Percentiles rank a stretch among this genome's conserved stretches.
Conservation (phyloP, 2,329 filamentous ascomycete species). For the Hansfordia pulvinata region DNA sequence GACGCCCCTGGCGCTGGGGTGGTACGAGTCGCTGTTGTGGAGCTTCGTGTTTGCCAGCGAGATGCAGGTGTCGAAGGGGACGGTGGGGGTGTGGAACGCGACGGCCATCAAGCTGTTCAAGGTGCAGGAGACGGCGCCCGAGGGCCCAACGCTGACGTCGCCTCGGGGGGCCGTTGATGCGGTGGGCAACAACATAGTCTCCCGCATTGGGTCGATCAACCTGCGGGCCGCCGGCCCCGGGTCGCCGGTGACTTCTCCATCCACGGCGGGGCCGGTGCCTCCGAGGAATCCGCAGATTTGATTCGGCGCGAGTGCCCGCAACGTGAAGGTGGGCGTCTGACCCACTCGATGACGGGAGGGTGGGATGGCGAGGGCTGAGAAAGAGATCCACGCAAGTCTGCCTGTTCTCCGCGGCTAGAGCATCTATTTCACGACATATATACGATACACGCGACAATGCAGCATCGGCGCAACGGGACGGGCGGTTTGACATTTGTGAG, state of each 20-base stretch:
- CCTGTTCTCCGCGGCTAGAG: too few relatives aligned
- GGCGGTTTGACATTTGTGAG: too few relatives aligned
- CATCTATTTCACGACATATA: too few relatives aligned
- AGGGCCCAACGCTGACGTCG: constrained; percentile 68
- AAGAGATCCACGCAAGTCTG: too few relatives aligned
- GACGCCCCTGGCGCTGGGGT: constrained; percentile 79
- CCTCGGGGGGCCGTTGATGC: constrained; percentile 87
- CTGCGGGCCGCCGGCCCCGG: constrained; percentile 29
- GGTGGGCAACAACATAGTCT: constrained; percentile 80
- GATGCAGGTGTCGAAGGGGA: constrained; percentile 75
- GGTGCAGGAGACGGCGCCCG: constrained; percentile 71
- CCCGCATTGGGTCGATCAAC: constrained; percentile 71
- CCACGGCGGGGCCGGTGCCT: too few relatives aligned
- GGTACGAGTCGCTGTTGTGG: constrained; percentile 95
- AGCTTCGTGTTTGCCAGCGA: constrained; percentile 83
- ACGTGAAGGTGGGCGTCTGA: too few relatives aligned
- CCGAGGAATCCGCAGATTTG: too few relatives aligned
- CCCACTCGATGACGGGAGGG: too few relatives aligned
- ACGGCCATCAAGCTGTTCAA: constrained; percentile 80
- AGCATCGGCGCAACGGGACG: too few relatives aligned
- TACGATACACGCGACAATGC: too few relatives aligned
- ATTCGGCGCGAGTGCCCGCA: too few relatives aligned
- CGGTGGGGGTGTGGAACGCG: constrained; percentile 87
- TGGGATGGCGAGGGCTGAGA: too few relatives aligned
- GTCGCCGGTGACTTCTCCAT: neutral